phyloP scores from a whole-genome alignment of 2,329 filamentous ascomycete species.

The Colletotrichum chlorophyti region DNA sequence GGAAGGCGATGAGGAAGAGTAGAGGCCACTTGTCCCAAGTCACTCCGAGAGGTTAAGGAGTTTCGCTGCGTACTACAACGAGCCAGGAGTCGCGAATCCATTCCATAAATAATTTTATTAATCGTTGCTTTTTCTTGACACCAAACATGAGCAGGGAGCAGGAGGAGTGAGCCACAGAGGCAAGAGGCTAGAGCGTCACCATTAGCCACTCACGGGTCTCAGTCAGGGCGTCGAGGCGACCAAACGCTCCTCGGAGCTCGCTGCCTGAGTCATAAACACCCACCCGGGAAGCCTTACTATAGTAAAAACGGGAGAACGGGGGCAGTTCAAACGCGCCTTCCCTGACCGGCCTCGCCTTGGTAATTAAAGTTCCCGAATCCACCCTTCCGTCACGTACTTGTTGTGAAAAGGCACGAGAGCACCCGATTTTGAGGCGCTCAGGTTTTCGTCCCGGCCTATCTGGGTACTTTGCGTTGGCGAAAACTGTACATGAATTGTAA shows the following conservation, averaged over 20 bases:
- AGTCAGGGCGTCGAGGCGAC: neutral
- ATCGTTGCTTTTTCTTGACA: slow-evolving; percentile 2
- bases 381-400: slow-evolving; percentile 9
- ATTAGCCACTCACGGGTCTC: slow-evolving; percentile 20
- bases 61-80: no score
- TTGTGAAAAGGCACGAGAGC: no score
- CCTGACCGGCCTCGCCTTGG: no score
- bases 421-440: no score
- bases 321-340: no score
- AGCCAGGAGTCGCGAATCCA: slow-evolving; percentile 13
- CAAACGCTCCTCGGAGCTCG: slow-evolving; percentile 2
- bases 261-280: slow-evolving; percentile 26
- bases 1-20: neutral
- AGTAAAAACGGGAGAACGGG: neutral
- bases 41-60: no score
- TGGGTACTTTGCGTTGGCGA: no score
- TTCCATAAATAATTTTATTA: slow-evolving; percentile 5
- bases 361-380: slow-evolving; percentile 29
- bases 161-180: slow-evolving; percentile 17
- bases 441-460: no score
- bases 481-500: no score
- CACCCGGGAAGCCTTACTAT: neutral
- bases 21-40: neutral
- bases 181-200: slow-evolving; percentile 17
- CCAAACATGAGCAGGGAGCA: slow-evolving; percentile 8